Evolutionary conservation across 352 stramenopile genomes (phyloP), one percentile per base, ranked within the genome.

Genomic region (Thalassiosira mediterranea): DNA sequence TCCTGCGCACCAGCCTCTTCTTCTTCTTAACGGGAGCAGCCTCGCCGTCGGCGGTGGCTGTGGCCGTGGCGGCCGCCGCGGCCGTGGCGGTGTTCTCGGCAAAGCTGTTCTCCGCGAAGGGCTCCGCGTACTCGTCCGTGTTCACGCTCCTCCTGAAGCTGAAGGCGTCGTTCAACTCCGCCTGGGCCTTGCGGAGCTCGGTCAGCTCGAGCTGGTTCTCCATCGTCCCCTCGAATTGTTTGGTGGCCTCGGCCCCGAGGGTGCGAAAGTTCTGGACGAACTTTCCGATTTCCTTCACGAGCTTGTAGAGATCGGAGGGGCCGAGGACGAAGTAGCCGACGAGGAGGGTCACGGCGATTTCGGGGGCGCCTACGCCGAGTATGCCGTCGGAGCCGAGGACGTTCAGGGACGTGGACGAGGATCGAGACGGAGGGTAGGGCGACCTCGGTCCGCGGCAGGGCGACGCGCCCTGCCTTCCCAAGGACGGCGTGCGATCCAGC

Each of bases 301-400:
- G 44, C 71, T 90, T 91, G 76, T 90, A 91, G 21, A 93, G 76
- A 54, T 93, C 88, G 8, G 65, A 80, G 23, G 85, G 85, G 37
- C 88, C 88, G 13, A 93, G 66, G 13, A 93, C 69, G 60, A 93
- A 91, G 72, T 93, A 93, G 29, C 88, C 88, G 0, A 93, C 82
- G 19, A 93, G 68, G 11, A 91, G 42, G 31, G 87, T 91, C 10
- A 76, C 23, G 21, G 66, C 72, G 17, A 92, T 46, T 64, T 91
- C 86, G 0, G 86, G 86, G 65, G 76, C 80, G 29, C 87, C 87
- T 37, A 93, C 83, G 15, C 87, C 87, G 2, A 93, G 72, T 57
- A 93, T 77, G 29, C 84, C 83, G 72, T 93, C 87, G 21, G 54
- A 76, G 49, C 87, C 87, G 47, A 93, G 75, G 64, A 86, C 83